Evolutionary conservation across 2,329 filamentous ascomycete genomes (phyloP).

Genomic region (Trichoderma semiorbis): DNA sequence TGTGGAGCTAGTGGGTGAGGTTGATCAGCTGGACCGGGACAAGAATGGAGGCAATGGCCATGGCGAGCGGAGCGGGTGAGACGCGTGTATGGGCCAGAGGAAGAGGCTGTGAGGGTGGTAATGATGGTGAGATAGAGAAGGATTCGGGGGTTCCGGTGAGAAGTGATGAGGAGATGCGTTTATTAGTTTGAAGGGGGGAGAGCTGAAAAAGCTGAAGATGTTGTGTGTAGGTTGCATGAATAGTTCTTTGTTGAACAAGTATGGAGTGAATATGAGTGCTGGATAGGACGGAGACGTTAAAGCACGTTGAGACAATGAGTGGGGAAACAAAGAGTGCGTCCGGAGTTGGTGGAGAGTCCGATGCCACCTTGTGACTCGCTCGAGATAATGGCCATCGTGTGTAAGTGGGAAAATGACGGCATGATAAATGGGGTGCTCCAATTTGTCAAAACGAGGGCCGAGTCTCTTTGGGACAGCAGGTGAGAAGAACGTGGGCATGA

Average conservation of each 20-base stretch:
- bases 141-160: background rate
- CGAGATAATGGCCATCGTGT: background rate
- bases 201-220: background rate
- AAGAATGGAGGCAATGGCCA: background rate
- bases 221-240: background rate
- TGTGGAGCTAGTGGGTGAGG: background rate
- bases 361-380: constrained; percentile 6
- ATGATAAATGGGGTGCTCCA: background rate
- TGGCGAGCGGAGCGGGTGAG: background rate
- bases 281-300: background rate
- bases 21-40: constrained; percentile 8
- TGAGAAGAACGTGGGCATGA: background rate
- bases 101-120: background rate
- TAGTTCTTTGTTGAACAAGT: background rate
- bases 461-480: background rate
- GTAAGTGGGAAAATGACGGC: background rate
- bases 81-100: background rate
- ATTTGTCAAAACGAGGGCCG: background rate
- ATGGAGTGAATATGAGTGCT: background rate
- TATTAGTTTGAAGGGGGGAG: background rate
- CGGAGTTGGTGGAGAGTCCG: background rate
- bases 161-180: background rate
- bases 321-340: background rate
- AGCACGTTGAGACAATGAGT: background rate
- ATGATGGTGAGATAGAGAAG: background rate